Percentiles rank a stretch among this genome's conserved stretches.
phyloP scores from a whole-genome alignment of 805 yeast genomes.

The Yarrowia hollandica region DNA sequence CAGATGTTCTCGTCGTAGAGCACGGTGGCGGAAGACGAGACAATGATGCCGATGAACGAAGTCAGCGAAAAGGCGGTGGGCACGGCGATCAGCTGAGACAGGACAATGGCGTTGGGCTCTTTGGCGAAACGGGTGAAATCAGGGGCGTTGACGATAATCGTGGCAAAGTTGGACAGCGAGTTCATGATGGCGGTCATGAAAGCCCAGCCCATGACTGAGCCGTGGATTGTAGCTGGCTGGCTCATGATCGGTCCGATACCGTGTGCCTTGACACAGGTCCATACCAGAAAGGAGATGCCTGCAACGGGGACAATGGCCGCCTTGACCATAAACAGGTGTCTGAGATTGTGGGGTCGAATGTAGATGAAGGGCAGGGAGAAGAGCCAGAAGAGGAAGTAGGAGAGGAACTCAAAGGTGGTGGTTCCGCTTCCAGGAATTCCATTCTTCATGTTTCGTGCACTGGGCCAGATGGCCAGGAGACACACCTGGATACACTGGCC shows the following conservation, averaged over 20 bases:
- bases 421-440: conserved; percentile 59
- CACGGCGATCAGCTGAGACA: conserved; percentile 62
- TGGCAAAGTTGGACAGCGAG: conserved; percentile 81
- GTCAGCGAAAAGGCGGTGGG: conserved; percentile 80
- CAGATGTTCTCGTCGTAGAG: conserved; percentile 71
- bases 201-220: conserved; percentile 76
- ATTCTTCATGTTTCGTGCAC: conserved; percentile 44
- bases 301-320: conserved; percentile 79
- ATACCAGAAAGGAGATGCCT: conserved; percentile 76
- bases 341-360: conserved; percentile 76
- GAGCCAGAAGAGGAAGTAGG: conserved; percentile 81
- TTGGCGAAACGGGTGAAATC: conserved; percentile 84
- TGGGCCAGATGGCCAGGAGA: conserved; percentile 71
- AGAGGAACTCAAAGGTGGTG: conserved; percentile 69
- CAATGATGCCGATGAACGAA: conserved; percentile 79
- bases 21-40: conserved; percentile 72
- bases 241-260: conserved; percentile 75
- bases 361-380: conserved; percentile 76
- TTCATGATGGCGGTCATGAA: conserved; percentile 77
- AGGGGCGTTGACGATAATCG: conserved; percentile 85
- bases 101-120: conserved; percentile 51
- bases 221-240: conserved; percentile 53
- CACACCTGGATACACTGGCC: conserved; percentile 78
- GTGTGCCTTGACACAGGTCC: conserved; percentile 79
- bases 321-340: conserved; percentile 82